A percentile compares a stretch with the other conserved stretches of the same genome.
phyloP scores from a whole-genome alignment of 2,329 filamentous ascomycete species.

The Penicillium concentricum region DNA sequence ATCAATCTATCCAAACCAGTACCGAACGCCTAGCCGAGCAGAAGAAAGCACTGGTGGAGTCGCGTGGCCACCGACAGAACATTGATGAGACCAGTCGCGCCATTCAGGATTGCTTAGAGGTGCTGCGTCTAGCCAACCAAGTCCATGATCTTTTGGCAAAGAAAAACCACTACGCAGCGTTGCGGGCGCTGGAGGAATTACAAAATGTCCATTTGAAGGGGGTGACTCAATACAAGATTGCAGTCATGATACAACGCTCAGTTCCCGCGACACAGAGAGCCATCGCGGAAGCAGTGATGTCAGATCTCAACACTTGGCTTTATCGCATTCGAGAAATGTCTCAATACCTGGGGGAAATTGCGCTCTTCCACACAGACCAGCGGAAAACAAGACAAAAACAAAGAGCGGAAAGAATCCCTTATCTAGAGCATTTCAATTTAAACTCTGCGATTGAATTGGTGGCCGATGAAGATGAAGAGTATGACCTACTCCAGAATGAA shows the following conservation, averaged over 20 bases:
- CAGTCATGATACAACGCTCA: conserved; percentile 92
- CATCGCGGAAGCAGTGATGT: conserved; percentile 96
- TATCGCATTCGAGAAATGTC: conserved; percentile 94
- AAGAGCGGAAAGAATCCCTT: conserved; percentile 71
- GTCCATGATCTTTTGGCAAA: conserved; percentile 87
- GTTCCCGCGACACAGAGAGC: conserved; percentile 88
- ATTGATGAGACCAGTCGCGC: conserved; percentile 90
- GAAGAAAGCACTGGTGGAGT: conserved; percentile 92
- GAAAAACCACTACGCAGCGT: conserved; percentile 92
- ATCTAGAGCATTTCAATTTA: conserved; percentile 79
- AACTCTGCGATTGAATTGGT: conserved; percentile 96
- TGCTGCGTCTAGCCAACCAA: conserved; percentile 87
- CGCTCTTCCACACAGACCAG: conserved; percentile 93
- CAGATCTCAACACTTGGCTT: conserved; percentile 93
- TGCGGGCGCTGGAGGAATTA: conserved; percentile 90
- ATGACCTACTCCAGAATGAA: conserved; percentile 92
- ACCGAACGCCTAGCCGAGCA: conserved; percentile 92
- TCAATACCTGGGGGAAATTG: conserved; percentile 91
- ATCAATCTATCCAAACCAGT: conserved; percentile 90
- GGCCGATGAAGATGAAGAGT: conserved; percentile 92
- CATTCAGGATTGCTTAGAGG: conserved; percentile 85
- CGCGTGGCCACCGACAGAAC: conserved; percentile 86
- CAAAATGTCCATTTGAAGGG: conserved; percentile 96
- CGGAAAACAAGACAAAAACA: conserved; percentile 80
- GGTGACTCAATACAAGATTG: conserved; percentile 90